Evolutionary conservation across 2,329 filamentous ascomycete species (phyloP), one percentile per base, ranked within the genome.

Genomic region (Colletotrichum gloeosporioides): DNA sequence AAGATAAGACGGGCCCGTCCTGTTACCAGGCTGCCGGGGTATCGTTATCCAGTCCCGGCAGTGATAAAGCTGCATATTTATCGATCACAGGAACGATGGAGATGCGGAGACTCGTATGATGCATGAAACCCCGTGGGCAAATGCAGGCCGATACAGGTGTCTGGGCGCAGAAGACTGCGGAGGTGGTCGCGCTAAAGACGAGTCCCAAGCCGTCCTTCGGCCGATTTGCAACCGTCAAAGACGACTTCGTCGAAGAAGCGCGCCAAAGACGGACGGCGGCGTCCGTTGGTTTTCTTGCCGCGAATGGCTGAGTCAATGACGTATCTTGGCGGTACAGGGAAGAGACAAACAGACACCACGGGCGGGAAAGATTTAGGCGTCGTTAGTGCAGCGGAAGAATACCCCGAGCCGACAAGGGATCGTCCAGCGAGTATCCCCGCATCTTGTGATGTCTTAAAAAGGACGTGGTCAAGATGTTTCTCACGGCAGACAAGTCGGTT

Each of bases 1-100:
- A 44, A 73, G 74, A 74, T 73, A 76, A 74, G 74, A 76, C 65
- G 65, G n/a, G n/a, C n/a, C n/a, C n/a, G n/a, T n/a, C n/a, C n/a
- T n/a, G n/a, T n/a, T n/a, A n/a, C n/a, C n/a, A n/a, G n/a, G n/a
- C n/a, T 22, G 31, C 53, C 27, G 34, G 65, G 65, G 44, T 68
- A 68, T 68, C 65, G 31, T 68, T 68, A 68, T 59, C 65, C 65
- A 57, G 65, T 25, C 29, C 62, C 62, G 32, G 34, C 32, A 22
- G 25, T 64, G 62, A 64, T 64, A 64, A 64, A 39, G 62, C 34
- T 64, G 62, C 62, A 64, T 44, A 44, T 64, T 59, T 44, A 64
- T 64, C 62, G 34, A 64, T 64, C 32, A 64, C 62, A 64, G 62
- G 62, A 64, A 36, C 31, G 22, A 34, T 39, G 62, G 62, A 64